Conservation (phyloP, 176 grass and related monocot species). For the Pontederia paniculata region DNA sequence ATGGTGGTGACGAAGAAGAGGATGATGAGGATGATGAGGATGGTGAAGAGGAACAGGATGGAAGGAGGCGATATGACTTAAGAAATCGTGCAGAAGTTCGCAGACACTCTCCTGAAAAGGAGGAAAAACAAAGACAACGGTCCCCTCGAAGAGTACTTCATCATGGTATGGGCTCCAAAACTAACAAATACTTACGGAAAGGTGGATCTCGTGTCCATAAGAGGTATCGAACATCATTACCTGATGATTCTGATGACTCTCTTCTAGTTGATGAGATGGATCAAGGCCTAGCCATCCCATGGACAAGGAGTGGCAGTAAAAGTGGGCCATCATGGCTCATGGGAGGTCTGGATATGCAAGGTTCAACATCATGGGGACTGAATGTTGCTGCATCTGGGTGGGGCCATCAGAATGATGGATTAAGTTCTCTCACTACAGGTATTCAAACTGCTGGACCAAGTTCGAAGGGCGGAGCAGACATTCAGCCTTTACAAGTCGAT, state of each 20-base stretch:
- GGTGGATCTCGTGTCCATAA: conserved; percentile 86
- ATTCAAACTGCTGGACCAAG: conserved; percentile 96
- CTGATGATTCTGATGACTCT: conserved; percentile 97
- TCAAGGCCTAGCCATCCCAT: conserved; percentile 65
- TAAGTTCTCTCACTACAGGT: conserved; percentile 46
- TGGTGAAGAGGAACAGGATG: conserved; percentile 88
- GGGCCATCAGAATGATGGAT: conserved; percentile 76
- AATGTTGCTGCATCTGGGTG: conserved; percentile 93
- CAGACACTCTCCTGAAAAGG: conserved; percentile 57
- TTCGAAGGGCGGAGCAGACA: conserved; percentile 98
- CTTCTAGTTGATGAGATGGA: conserved; percentile 94
- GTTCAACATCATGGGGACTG: conserved; percentile 69
- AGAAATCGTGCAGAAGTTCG: conserved; percentile 76
- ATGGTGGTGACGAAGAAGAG: conserved; percentile 80
- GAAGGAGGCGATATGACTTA: conserved; percentile 82
- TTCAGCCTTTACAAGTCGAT: conserved; percentile 91
- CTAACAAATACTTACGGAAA: conserved; percentile 76
- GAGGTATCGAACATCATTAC: conserved; percentile 52
- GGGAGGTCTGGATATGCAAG: conserved; percentile 86
- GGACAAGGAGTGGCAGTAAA: conserved; percentile 56
- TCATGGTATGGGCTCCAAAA: conserved; percentile 72
- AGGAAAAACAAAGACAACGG: conserved; percentile 57
- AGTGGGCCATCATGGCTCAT: conserved; percentile 67
- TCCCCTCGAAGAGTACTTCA: conserved; percentile 81
- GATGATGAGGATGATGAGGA: conserved; percentile 95